Evolutionary conservation across 306 rosid species (phyloP), one percentile per base, ranked within the genome.

Genomic region (Quercus alba): DNA sequence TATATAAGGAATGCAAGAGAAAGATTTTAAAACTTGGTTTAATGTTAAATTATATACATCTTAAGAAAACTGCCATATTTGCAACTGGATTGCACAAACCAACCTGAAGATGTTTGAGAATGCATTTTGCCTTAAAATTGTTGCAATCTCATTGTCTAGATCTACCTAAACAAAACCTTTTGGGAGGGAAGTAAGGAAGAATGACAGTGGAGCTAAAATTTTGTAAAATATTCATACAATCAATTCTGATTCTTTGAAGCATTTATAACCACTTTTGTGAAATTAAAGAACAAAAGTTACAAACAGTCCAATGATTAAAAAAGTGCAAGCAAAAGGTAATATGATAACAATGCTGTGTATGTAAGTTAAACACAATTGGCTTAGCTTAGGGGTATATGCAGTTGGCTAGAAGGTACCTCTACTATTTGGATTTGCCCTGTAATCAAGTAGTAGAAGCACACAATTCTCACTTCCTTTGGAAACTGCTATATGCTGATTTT

Each of bases 401-500:
- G 14, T 38, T 68, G 64, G 52, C 56, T 46, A 72, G 76, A 75
- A 77, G 41, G 80, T 86, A 95, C 99, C 99, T 95, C 80, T 91
- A 61, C 85, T 56, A 71, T 95, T 95, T 4, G 98, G 96, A 81
- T 91, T 80, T 0, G 96, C 96, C 18, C 88, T 92, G 76, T 80
- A 85, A 78, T 95, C 96, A 49, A 95, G 84, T 54, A 95, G 85
- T 76, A 88, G 91, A 76, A 81, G 75, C 73, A 93, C 97, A 81
- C 91, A 87, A 73, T 89, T 91, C 74, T 88, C 95, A 55, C 82
- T 87, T 80, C 98, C 98, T 77, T 84, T 88, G 15, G 87, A 81
- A 75, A 94, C 86, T 72, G 98, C 97, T 61, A 91, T 84, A 56
- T 95, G 98, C 98, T 95, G 86, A 49, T 76, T 84, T 86, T 80